Base-by-base conservation (phyloP, 2,329 filamentous ascomycete genomes). In the Aspergillus novoparasiticus region DNA sequence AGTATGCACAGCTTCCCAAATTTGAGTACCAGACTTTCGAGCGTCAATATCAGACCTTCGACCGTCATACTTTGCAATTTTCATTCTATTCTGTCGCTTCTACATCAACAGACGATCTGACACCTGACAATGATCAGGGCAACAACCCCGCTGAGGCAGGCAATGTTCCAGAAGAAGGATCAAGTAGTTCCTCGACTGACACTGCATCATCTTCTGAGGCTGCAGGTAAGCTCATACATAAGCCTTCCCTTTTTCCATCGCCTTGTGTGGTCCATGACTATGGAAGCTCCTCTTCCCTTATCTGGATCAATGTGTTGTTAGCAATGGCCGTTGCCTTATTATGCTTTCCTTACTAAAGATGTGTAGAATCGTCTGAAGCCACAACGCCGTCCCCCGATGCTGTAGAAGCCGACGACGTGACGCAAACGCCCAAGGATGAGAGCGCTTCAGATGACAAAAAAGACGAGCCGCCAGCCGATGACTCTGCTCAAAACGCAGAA, bases 1-100 rank as follows among this genome's bases (percentile, higher is more conserved):
- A 78, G 80, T 82, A 82, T 77, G 80, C 79, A 75, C 64, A 78
- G 61, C 66, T 80, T 73, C 75, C 79, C 72, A 66, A 67, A 61
- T 81, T 75, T 73, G 66, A 77, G 68, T 82, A 81, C 73, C 78
- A 80, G 69, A 75, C 71, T 60, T 74, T 78, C 71, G 73, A 79
- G 67, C 68, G 70, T 75, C 73, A 76, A 66, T 82, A 81, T 72
- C 78, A 81, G 72, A 78, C 77, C 56, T 81, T 76, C 72, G 78
- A 82, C 71, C 74, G 65, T 72, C 66, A 73, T 65, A 78, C 78
- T 67, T 66, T 74, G 59, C 65, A 72, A 69, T 80, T 73, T 66
- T 74, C 73, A 69, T 74, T 69, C 67, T 75, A 78, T 70, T 73
- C 76, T 70, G 73, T 80, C 63, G 62, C 66, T 68, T 63, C 70